A percentile compares a stretch with the other conserved stretches of the same genome.
These are phyloP conservation scores for Volvox carteri DNA, from an alignment of 163 green algal species.

Conservation along the genomic window DNA sequence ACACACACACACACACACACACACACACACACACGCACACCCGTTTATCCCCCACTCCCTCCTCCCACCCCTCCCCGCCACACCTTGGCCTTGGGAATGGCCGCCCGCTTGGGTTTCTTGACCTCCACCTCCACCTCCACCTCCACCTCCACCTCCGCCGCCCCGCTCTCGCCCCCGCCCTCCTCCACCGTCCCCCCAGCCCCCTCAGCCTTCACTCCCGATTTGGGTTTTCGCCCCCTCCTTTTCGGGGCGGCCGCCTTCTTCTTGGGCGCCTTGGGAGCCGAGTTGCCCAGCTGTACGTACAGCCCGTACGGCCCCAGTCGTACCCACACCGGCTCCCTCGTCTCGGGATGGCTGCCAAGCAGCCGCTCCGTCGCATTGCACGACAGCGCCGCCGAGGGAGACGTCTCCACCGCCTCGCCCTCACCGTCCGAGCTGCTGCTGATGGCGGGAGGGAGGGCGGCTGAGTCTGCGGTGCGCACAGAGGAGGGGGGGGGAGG, in stretches of 20 bases:
- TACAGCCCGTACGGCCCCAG: constrained; percentile 70
- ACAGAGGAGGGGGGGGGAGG: no score
- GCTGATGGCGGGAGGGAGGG: no score
- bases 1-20: not conserved
- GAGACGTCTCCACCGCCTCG: not conserved
- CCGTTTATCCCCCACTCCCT: not conserved
- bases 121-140: not conserved
- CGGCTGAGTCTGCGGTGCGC: no score
- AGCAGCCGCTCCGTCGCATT: constrained; percentile 55
- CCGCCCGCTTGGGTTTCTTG: not conserved
- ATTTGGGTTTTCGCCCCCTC: not conserved
- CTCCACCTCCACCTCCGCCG: not conserved
- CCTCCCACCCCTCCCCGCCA: not conserved
- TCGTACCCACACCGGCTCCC: constrained; percentile 48
- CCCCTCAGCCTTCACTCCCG: not conserved
- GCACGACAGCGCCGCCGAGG: not conserved
- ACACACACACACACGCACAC: not conserved
- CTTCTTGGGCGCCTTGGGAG: constrained; percentile 19
- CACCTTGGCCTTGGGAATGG: constrained; percentile 35
- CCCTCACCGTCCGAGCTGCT: constrained; percentile 29
- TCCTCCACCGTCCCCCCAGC: not conserved
- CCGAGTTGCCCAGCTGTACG: constrained; percentile 60
- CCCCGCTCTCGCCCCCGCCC: not conserved
- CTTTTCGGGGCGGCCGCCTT: not conserved
- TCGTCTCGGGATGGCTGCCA: constrained; percentile 65